Evolutionary conservation across 306 rosid genomes (phyloP), one percentile per base, ranked within the genome.

Genomic region (Lablab purpureus): DNA sequence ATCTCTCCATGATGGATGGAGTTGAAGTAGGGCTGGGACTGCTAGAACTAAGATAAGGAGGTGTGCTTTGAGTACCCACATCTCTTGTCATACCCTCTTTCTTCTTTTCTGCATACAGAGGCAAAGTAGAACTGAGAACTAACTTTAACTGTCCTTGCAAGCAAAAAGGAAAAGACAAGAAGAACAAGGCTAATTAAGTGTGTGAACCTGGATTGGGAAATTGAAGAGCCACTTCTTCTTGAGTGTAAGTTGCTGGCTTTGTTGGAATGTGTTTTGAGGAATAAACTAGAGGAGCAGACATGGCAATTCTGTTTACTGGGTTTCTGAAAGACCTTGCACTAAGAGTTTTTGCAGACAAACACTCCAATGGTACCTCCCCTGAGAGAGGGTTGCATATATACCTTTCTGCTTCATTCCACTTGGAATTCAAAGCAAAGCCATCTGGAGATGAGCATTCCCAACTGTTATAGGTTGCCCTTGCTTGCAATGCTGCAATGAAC

Each of bases 321-420:
- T 84, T 91, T 23, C 88, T 86, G 83, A 93, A 93, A 2, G 96
- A 93, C 85, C 96, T 93, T 79, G 91, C 99, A 80, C 97, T 91
- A 1, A 89, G 92, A 47, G 99, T 92, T 83, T 93, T 96, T 74
- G 98, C 90, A 30, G 99, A 96, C 72, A 96, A 78, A 91, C 99
- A 96, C 85, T 96, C 99, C 87, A 90, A 74, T 55, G 99, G 99
- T 25, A 96, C 90, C 27, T 93, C 94, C 43, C 99, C 99, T 3
- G 99, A 96, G 74, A 87, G 87, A 43, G 99, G 99, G 59, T 96
- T 96, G 89, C 98, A 88, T 78, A 96, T 96, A 54, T 93, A 96
- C 60, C 85, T 96, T 83, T 96, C 99, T 78, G 99, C 99, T 71
- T 96, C 99, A 75, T 90, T 91, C 99, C 99, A 96, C 82, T 96